Evolutionary conservation across 2,329 filamentous ascomycete species (phyloP).

Genomic region (Phyllosticta citriasiana): DNA sequence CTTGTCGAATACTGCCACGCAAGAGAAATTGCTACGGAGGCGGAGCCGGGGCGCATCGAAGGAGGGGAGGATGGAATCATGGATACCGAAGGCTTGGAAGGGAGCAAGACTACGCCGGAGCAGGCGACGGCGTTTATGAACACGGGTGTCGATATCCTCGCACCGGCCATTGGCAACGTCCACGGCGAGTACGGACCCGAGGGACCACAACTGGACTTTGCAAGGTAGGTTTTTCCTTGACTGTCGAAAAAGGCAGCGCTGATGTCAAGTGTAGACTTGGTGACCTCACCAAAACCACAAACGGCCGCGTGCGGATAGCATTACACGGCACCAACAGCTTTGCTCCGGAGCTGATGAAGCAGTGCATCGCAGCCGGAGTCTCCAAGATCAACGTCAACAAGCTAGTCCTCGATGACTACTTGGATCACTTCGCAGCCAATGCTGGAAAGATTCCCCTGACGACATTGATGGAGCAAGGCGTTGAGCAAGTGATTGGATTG

Average conservation of each 20-base stretch:
- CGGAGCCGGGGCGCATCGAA: constrained; percentile 62
- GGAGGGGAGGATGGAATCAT: constrained; percentile 66
- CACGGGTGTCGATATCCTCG: constrained; percentile 64
- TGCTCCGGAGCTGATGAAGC: constrained; percentile 37
- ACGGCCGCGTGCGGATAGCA: constrained; percentile 38
- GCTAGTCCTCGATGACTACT: constrained; percentile 38
- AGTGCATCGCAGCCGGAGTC: constrained; percentile 44
- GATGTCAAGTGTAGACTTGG: constrained; percentile 23
- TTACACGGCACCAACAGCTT: constrained; percentile 51
- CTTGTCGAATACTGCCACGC: constrained; percentile 54
- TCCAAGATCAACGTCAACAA: constrained; percentile 51
- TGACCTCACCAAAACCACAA: constrained; percentile 14
- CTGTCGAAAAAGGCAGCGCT: not conserved
- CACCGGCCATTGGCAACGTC: constrained; percentile 67
- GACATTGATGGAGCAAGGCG: constrained; percentile 37
- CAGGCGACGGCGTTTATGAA: constrained; percentile 61
- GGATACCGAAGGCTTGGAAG: constrained; percentile 54
- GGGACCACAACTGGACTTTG: constrained; percentile 27
- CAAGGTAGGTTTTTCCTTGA: constrained; percentile 6
- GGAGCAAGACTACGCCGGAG: constrained; percentile 56
- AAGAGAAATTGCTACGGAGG: constrained; percentile 58
- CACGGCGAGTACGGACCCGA: constrained; percentile 33
- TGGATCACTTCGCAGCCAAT: constrained; percentile 32
- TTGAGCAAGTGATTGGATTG: constrained; percentile 29
- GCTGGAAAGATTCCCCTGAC: constrained; percentile 27